Evolutionary conservation across 805 yeast species (phyloP).

Genomic region (Pichia paraexigua): DNA sequence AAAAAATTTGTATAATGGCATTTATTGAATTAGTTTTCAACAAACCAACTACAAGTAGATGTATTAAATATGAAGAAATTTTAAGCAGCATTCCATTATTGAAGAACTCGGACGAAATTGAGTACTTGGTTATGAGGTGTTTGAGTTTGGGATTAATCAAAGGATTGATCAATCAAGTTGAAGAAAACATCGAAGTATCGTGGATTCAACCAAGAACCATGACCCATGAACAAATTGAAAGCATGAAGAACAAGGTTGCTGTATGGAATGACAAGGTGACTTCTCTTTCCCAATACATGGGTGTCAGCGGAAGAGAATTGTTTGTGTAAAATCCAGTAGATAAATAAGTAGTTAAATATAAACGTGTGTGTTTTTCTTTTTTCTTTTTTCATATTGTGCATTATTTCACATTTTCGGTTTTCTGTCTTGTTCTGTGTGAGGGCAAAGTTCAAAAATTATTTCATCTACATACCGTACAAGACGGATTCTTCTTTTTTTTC

Average conservation of each 20-base stretch:
- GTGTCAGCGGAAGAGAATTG: conserved; percentile 50
- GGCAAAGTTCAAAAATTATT: not conserved
- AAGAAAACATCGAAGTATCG: conserved; percentile 65
- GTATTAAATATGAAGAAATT: conserved; percentile 65
- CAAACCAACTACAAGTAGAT: conserved; percentile 66
- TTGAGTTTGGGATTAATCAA: conserved; percentile 73
- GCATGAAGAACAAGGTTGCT: conserved; percentile 64
- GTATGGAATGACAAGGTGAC: conserved; percentile 76
- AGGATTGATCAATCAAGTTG: conserved; percentile 89
- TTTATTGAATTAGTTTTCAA: conserved; percentile 78
- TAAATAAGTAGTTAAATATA: too few species aligned
- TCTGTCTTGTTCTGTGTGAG: not conserved
- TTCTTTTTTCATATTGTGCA: too few species aligned
- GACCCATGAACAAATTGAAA: conserved; percentile 68
- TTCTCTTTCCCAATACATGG: conserved; percentile 54
- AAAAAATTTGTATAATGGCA: conserved; percentile 88
- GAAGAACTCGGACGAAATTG: conserved; percentile 63
- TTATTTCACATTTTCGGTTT: not conserved
- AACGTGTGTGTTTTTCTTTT: not conserved
- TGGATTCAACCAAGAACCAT: conserved; percentile 97
- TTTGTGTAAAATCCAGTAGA: too few species aligned
- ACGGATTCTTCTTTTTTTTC: not conserved
- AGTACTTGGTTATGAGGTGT: conserved; percentile 85
- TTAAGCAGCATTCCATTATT: conserved; percentile 59
- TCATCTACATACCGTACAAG: not conserved